Evolutionary conservation across 768 basidiomycete species (phyloP).

Genomic region (Lactarius tabidus): DNA sequence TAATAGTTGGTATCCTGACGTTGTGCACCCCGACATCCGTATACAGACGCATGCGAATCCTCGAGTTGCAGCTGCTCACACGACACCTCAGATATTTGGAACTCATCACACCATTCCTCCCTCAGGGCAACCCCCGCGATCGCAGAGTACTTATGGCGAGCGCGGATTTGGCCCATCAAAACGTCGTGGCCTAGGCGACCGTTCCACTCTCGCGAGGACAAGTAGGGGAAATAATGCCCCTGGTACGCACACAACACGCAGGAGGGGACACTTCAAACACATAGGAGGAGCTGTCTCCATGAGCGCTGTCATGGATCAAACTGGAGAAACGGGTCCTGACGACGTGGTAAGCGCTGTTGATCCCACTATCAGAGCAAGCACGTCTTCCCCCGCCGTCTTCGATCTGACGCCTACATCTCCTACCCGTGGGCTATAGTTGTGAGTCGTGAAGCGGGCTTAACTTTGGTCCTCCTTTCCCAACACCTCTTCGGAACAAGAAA

Average conservation of each 20-base stretch:
- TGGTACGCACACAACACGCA: slow-evolving; percentile 10
- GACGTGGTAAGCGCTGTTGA: neutral
- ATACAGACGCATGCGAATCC: neutral
- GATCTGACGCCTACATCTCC: slow-evolving; percentile 13
- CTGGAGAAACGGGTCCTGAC: neutral
- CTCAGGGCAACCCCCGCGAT: slow-evolving; percentile 4
- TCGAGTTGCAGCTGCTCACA: neutral
- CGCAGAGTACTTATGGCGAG: slow-evolving; percentile 5
- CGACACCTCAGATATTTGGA: neutral
- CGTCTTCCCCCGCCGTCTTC: slow-evolving; percentile 23
- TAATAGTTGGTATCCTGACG: slow-evolving; percentile 15
- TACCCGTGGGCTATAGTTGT: neutral
- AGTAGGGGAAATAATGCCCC: slow-evolving; percentile 3
- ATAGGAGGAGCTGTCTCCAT: slow-evolving; percentile 20
- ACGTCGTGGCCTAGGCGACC: slow-evolving; percentile 16
- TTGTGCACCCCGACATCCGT: slow-evolving; percentile 2
- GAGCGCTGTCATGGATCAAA: slow-evolving; percentile 19
- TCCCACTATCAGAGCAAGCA: slow-evolving; percentile 21
- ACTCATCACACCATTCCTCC: neutral
- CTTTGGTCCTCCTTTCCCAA: neutral
- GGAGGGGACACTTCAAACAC: slow-evolving; percentile 15
- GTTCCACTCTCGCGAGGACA: slow-evolving; percentile 1
- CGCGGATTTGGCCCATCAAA: slow-evolving; percentile 13
- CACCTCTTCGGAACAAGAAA: neutral
- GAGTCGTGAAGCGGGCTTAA: neutral